These are phyloP conservation scores for Citrullus mucosospermus DNA, from an alignment of 306 rosid genomes.

Conservation along the genomic window DNA sequence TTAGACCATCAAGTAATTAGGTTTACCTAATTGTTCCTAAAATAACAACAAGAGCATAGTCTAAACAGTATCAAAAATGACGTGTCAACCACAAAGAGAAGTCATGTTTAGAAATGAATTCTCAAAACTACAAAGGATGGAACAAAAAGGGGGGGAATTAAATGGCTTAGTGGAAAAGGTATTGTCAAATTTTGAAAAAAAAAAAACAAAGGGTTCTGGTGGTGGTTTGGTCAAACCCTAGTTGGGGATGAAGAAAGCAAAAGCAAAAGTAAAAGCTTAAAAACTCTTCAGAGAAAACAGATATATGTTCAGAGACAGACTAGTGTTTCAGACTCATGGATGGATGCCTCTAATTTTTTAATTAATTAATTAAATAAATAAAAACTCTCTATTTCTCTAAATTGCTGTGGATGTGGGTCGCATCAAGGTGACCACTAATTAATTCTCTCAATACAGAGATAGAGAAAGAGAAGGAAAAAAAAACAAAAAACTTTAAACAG, in stretches of 20 bases:
- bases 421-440: conserved; percentile 11
- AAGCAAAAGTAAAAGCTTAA: conserved; percentile 50
- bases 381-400: neutral
- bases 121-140: neutral
- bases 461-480: neutral
- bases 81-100: too few relatives aligned
- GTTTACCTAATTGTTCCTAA: too few relatives aligned
- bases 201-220: neutral
- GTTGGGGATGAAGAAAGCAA: conserved; percentile 30
- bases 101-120: too few relatives aligned
- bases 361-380: neutral
- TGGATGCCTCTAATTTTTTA: conserved; percentile 13
- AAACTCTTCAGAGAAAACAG: conserved; percentile 5
- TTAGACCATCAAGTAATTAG: too few relatives aligned
- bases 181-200: neutral
- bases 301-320: conserved; percentile 4
- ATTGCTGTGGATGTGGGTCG: conserved; percentile 17
- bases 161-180: neutral
- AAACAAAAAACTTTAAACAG: conserved; percentile 1
- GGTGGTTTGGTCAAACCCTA: conserved; percentile 55
- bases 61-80: too few relatives aligned
- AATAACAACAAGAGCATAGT: too few relatives aligned
- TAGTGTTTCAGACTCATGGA: conserved; percentile 12
- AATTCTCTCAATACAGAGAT: neutral
- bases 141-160: neutral